phyloP scores from a whole-genome alignment of 177 flowering plant species.

The Vitis hybrid region DNA sequence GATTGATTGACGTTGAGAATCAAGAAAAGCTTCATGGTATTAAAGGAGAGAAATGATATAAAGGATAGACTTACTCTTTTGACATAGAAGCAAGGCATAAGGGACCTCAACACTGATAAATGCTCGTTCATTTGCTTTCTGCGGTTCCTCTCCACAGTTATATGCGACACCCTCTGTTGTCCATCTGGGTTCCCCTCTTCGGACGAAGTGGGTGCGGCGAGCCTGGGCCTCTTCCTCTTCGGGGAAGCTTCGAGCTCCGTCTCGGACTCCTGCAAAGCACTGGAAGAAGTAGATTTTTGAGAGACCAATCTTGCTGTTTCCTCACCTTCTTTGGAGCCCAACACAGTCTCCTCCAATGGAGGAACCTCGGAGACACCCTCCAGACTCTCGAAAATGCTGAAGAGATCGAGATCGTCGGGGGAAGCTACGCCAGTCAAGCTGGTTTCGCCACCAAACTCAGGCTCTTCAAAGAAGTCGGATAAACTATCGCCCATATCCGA shows the following conservation, averaged over 20 bases:
- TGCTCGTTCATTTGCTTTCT: slow-evolving; percentile 98
- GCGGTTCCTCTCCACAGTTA: slow-evolving; percentile 84
- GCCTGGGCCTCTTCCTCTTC: slow-evolving; percentile 44
- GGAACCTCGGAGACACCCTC: slow-evolving; percentile 36
- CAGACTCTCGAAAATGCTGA: slow-evolving; percentile 55
- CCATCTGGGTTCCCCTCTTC: slow-evolving; percentile 36
- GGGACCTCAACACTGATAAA: slow-evolving; percentile 65
- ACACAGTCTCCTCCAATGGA: slow-evolving; percentile 17
- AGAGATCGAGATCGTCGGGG: slow-evolving; percentile 64
- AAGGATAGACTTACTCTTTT: slow-evolving; percentile 53
- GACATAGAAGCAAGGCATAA: slow-evolving; percentile 96
- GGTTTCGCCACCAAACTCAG: slow-evolving; percentile 34
- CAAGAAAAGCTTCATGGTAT: neutral
- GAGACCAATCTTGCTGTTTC: slow-evolving; percentile 21
- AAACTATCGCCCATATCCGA: slow-evolving; percentile 30
- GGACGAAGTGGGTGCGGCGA: neutral
- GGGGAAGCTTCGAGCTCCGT: slow-evolving; percentile 38
- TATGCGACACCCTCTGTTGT: slow-evolving; percentile 55
- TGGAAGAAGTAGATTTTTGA: slow-evolving; percentile 37
- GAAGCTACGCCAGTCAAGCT: slow-evolving; percentile 28
- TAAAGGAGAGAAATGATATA: neutral
- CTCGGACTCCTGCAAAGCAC: slow-evolving; percentile 32
- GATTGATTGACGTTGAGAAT: too few relatives aligned
- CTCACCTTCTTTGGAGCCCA: slow-evolving; percentile 6
- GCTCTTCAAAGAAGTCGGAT: slow-evolving; percentile 42